Evolutionary conservation across 805 yeast genomes (phyloP), one percentile per base, ranked within the genome.

Genomic region (Candida yuanshanica): DNA sequence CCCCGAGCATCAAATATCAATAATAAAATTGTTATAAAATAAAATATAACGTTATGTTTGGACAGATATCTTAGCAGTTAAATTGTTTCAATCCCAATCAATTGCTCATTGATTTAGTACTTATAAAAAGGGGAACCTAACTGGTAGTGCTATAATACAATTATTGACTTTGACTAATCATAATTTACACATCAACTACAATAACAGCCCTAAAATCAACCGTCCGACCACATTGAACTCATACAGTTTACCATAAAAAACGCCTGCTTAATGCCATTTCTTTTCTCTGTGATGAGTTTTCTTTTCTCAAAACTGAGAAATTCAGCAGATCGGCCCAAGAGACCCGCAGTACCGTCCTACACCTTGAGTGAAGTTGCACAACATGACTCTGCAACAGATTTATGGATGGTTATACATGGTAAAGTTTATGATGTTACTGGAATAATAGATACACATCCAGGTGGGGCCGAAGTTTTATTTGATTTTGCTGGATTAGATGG

Each of bases 401-500:
- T 87, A 33, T 91, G 96, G 95, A 78, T 91, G 70, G 74, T 87
- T 42, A 72, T 87, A 45, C 81, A 87, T 52, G 87, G 83, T 43
- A 80, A 81, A 51, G 95, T 91, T 6, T 87, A 81, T 60, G 82
- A 87, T 60, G 72, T 84, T 23, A 74, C 91, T 7, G 62, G 66
- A 24, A 81, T 83, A 55, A 65, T 81, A 38, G 75, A 74, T n/a
- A 75, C 72, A 31, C 95, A 87, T 58, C 95, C 95, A 13, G 79
- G 79, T 22, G 79, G 79, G 8, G 69, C 75, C 26, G 82, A 84
- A 60, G 89, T 87, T 42, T 68, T 87, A 35, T 62, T 80, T 47
- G 85, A 84, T 46, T 83, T 82, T 51, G 95, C 85, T 24, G 95
- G 93, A 4, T 21, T 39, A 31, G 88, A 84, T 52, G 95, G 91